Evolutionary conservation across 2,329 filamentous ascomycete genomes (phyloP).

Genomic region (Botryotinia globosa): DNA sequence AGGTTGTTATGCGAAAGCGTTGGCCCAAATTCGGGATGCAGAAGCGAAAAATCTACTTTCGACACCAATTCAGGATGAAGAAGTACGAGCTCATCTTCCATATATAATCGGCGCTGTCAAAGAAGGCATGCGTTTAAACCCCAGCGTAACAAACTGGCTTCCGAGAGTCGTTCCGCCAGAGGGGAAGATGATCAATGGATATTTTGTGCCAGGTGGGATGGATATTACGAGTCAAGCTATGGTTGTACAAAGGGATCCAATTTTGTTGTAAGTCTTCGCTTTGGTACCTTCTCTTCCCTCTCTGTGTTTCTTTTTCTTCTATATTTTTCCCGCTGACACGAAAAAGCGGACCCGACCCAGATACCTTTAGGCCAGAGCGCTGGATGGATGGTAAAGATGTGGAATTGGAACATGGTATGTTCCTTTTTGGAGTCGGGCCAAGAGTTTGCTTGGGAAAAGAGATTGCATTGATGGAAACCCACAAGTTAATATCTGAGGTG

Average conservation of each 20-base stretch:
- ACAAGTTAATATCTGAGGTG: constrained; percentile 31
- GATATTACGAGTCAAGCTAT: constrained; percentile 54
- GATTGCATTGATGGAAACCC: constrained; percentile 32
- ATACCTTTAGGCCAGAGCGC: constrained; percentile 52
- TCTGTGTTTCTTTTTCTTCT: accelerated
- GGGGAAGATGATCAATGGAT: background rate
- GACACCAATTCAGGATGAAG: constrained; percentile 3
- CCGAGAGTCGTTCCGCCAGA: background rate
- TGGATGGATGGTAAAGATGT: constrained; percentile 43
- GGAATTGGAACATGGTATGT: constrained; percentile 26
- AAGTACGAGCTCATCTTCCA: constrained; percentile 6
- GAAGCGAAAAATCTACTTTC: background rate
- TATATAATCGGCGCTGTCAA: background rate
- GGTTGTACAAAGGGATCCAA: constrained; percentile 50
- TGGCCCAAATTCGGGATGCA: background rate
- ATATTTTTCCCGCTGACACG: background rate
- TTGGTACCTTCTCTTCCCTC: background rate
- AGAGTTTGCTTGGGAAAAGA: constrained; percentile 33
- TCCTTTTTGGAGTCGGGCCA: constrained; percentile 30
- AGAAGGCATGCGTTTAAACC: background rate
- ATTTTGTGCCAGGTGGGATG: constrained; percentile 23
- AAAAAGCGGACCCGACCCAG: constrained; percentile 46
- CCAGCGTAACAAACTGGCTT: background rate
- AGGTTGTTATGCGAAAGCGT: background rate
- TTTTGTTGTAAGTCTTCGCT: constrained; percentile 40